Percentiles rank a stretch among this genome's conserved stretches.
These are phyloP conservation scores for Botrytis fabae DNA, from an alignment of 2,329 filamentous ascomycete species.

Conservation along the genomic window DNA sequence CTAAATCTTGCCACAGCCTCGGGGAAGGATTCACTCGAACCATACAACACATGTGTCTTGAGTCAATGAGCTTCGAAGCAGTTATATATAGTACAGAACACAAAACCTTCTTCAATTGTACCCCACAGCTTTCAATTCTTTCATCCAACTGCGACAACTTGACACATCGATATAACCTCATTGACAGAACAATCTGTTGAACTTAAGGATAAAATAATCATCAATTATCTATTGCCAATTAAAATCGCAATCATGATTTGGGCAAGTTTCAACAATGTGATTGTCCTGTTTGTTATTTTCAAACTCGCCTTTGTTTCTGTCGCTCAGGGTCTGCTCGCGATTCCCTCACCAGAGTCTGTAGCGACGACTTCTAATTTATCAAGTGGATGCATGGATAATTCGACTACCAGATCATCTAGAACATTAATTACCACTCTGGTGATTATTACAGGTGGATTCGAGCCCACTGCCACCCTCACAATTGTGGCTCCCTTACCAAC, in stretches of 20 bases:
- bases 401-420: background rate
- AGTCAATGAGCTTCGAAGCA: fast-evolving
- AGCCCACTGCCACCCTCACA: background rate
- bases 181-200: background rate
- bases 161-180: background rate
- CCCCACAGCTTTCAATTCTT: background rate
- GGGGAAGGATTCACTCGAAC: background rate
- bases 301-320: background rate
- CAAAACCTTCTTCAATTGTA: background rate
- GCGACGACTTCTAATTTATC: background rate
- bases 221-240: background rate
- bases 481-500: background rate
- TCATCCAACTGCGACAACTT: background rate
- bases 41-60: background rate
- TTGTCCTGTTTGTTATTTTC: background rate
- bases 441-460: background rate
- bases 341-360: background rate
- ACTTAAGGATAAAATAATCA: background rate
- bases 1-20: background rate
- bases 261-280: background rate
- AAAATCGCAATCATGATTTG: background rate
- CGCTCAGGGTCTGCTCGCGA: background rate
- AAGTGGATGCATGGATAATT: background rate
- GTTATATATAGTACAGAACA: background rate
- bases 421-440: background rate